Base-by-base conservation (phyloP, 2,329 filamentous ascomycete species). In the Acrocalymma vagum region DNA sequence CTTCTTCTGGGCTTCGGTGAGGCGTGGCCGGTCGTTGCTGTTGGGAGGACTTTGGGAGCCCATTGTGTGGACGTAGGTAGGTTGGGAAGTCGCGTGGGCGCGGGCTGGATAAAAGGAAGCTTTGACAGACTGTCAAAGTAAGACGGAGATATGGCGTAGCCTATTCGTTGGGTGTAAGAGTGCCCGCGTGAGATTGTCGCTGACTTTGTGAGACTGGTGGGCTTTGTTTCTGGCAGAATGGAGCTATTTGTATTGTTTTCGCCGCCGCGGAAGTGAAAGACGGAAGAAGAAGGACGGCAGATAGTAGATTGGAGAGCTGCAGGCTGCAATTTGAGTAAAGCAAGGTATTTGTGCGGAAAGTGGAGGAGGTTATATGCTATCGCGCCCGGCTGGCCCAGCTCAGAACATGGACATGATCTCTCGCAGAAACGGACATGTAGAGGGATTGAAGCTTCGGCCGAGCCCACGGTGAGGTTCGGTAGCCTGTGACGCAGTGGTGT, bases 1-100 rank as follows among this genome's bases (percentile, higher is more conserved):
- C 65, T 87, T 87, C 76, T 88, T 88, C 62, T 88, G 83, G 47
- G 82, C 77, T 54, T 87, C 84, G 30, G 83, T 84, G 46, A 89
- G 73, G 48, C 85, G 80, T 24, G 85, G 81, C 54, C 85, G 84
- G 48, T 84, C 81, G 48, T 57, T 51, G 4, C 60, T 51, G 28
- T 57, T 53, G 16, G 63, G 48, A 2, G 65, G 62, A 26, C 53
- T 63, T 41, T 63, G 58, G 3, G 60, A 60, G 31, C 48, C 46
- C 10, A 52, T 43, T 58, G 62, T 62, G 38, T 40, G 44, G 45
- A 35, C 16, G 37, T 9, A 14, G 13, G 23, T 32, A 9, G 14
- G 9, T 9, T 29, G 27, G 27, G 9, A n/a, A n/a, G n/a, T n/a
- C n/a, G n/a, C n/a, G n/a, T n/a, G n/a, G n/a, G n/a, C n/a, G n/a